These are phyloP conservation scores for Penicillium sp. DNA, from an alignment of 2,329 filamentous ascomycete genomes.

Conservation along the genomic window DNA sequence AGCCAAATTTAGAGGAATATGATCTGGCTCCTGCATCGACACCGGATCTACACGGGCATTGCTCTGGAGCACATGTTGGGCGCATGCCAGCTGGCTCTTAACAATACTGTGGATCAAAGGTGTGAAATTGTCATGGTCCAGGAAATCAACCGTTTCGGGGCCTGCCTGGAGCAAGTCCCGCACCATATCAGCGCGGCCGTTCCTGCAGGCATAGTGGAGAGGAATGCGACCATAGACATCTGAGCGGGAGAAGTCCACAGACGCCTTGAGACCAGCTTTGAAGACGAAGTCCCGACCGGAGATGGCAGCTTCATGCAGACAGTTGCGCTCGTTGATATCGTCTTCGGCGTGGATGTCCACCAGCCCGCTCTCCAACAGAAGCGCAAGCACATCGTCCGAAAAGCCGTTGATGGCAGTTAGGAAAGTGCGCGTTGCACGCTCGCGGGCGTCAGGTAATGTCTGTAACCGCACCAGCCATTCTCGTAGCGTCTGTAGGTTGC, in stretches of 20 bases:
- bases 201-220: conserved; percentile 94
- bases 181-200: conserved; percentile 83
- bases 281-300: conserved; percentile 83
- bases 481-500: conserved; percentile 73
- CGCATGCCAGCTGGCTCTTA: conserved; percentile 78
- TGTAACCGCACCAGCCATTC: conserved; percentile 77
- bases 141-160: conserved; percentile 75
- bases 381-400: conserved; percentile 70
- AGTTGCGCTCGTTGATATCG: conserved; percentile 96
- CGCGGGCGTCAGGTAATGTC: conserved; percentile 62
- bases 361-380: conserved; percentile 76
- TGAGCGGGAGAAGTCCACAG: conserved; percentile 74
- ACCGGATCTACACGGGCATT: conserved; percentile 84
- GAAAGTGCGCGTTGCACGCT: conserved; percentile 86
- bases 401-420: conserved; percentile 86
- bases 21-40: conserved; percentile 71
- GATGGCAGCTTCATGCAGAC: conserved; percentile 93
- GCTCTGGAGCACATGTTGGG: conserved; percentile 72
- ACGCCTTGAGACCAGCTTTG: conserved; percentile 69
- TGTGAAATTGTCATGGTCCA: conserved; percentile 97
- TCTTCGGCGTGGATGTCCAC: conserved; percentile 93
- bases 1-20: conserved; percentile 90
- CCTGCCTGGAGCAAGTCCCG: conserved; percentile 70
- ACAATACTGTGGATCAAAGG: conserved; percentile 94
- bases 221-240: conserved; percentile 95